Percentiles rank a stretch among this genome's conserved stretches.
phyloP scores from a whole-genome alignment of 306 rosid genomes.

The Cucumis melo region DNA sequence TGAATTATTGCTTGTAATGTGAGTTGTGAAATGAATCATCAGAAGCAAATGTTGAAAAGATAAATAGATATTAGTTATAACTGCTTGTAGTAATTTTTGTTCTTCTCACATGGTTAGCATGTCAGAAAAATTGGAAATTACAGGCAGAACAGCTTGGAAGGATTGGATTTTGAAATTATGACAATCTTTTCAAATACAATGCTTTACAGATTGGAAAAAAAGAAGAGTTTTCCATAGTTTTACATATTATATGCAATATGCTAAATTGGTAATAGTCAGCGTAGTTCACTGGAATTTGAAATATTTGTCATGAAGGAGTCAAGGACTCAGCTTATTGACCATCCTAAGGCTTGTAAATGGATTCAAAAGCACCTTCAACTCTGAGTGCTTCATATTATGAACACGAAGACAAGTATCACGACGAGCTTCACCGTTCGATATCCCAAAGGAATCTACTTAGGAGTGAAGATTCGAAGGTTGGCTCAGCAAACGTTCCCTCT shows the following conservation, averaged over 20 bases:
- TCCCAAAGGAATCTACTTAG: constrained; percentile 16
- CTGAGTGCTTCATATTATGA: background rate
- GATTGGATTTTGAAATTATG: background rate
- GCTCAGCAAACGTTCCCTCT: background rate
- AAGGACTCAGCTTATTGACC: background rate
- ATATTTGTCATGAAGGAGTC: constrained; percentile 1
- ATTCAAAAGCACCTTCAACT: background rate
- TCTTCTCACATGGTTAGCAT: no score
- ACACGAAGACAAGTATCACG: constrained; percentile 9
- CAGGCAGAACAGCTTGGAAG: background rate
- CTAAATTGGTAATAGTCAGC: background rate
- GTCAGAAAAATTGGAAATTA: no score
- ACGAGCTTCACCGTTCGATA: constrained; percentile 17
- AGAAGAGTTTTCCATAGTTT: background rate
- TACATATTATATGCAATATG: background rate
- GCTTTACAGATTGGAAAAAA: background rate
- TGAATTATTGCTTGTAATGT: background rate
- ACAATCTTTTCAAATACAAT: background rate
- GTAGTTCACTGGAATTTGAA: background rate
- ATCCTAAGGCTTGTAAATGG: background rate
- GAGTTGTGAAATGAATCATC: background rate
- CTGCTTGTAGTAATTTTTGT: background rate
- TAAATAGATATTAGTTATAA: background rate
- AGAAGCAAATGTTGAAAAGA: background rate
- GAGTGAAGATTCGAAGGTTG: constrained; percentile 8